Conservation (phyloP, 768 basidiomycete genomes). For the Auriscalpium vulgare region DNA sequence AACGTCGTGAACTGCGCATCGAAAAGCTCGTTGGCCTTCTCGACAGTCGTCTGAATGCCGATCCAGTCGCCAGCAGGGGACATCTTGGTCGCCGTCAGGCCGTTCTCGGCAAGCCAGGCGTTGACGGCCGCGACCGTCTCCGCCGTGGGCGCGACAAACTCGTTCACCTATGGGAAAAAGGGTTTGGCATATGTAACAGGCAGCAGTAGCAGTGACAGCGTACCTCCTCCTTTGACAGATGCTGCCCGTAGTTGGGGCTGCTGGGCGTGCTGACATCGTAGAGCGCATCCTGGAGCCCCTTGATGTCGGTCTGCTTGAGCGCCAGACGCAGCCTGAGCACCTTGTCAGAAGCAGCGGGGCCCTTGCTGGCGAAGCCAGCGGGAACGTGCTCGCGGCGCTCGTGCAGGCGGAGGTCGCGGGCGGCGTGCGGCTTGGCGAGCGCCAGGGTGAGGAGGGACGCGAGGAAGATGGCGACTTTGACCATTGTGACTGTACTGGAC, state of each 20-base stretch:
- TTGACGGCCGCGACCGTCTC: neutral
- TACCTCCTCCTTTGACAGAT: neutral
- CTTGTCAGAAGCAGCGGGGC: neutral
- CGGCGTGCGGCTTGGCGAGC: neutral
- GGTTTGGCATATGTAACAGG: too few species aligned
- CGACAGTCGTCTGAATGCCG: neutral
- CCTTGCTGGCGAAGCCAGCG: neutral
- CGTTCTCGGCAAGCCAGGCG: slow-evolving; percentile 5
- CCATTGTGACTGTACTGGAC: neutral
- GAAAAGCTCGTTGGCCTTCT: neutral
- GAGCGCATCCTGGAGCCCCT: neutral
- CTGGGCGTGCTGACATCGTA: neutral
- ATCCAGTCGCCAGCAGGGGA: slow-evolving; percentile 12
- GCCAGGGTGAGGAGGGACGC: neutral
- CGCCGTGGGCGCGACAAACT: neutral
- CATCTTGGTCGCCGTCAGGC: slow-evolving; percentile 2
- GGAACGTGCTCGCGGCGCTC: neutral
- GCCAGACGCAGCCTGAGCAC: neutral
- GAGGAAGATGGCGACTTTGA: neutral
- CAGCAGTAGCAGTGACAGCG: neutral
- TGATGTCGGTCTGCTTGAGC: neutral
- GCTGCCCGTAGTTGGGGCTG: neutral
- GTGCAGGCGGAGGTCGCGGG: neutral
- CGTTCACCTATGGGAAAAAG: neutral
- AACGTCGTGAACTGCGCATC: neutral